These are phyloP conservation scores for Lodderomyces jiufengensis DNA, from an alignment of 1,139 yeast genomes.

Conservation along the genomic window DNA sequence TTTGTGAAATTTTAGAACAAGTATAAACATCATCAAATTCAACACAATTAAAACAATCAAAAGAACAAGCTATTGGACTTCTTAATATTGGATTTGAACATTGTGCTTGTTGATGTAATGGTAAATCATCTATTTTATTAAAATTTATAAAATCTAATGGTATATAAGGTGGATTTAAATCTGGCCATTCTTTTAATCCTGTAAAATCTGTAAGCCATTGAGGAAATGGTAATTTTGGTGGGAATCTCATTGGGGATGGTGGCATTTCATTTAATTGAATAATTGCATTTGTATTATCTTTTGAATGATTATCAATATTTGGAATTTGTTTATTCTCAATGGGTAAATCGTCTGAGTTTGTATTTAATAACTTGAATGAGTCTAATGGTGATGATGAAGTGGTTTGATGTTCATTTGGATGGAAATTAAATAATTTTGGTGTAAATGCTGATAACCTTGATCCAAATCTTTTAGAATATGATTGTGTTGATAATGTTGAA, in stretches of 20 bases:
- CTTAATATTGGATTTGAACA: constrained; percentile 38
- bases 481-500: constrained; percentile 3
- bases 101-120: constrained; percentile 53
- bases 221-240: constrained; percentile 54
- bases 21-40: constrained; percentile 74
- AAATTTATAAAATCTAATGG: constrained; percentile 72
- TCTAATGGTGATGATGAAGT: background rate
- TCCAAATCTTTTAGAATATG: background rate
- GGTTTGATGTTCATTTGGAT: background rate
- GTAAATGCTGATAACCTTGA: constrained; percentile 5
- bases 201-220: constrained; percentile 75
- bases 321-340: too few species aligned
- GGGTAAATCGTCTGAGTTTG: too few species aligned
- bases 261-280: constrained; percentile 5
- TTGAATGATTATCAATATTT: background rate
- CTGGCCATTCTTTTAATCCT: constrained; percentile 79
- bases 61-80: constrained; percentile 58
- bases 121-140: constrained; percentile 34
- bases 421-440: constrained; percentile 4
- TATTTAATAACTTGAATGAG: too few species aligned
- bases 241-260: constrained; percentile 11
- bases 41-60: constrained; percentile 81
- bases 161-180: constrained; percentile 78
- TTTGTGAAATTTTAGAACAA: constrained; percentile 73
- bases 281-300: background rate